Base-by-base conservation (phyloP, 2,329 filamentous ascomycete genomes). In the Ceratocystis lukuohia region DNA sequence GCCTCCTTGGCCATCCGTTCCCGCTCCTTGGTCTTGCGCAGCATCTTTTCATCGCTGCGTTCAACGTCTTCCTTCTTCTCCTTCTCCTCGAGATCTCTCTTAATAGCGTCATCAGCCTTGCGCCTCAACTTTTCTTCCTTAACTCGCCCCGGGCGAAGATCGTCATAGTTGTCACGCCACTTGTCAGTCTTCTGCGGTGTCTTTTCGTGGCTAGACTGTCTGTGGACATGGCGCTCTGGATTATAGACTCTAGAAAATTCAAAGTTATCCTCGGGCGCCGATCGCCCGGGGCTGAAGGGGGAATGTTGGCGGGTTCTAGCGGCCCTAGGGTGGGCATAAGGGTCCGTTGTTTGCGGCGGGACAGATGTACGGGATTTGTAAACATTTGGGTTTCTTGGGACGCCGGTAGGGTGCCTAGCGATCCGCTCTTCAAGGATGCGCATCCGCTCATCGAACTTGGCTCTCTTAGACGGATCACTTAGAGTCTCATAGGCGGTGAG, bases 401-500 rank as follows among this genome's bases (percentile, higher is more conserved):
- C 20, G n/a, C 20, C 37, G 10, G 8, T 4, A 4, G 74, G 5
- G 76, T 76, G 0, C 67, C 78, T 78, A 68, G 76, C 71, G 71
- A 79, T 77, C 69, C 74, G 74, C 71, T 77, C 75, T 64, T 72
- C 71, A 69, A 77, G 72, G 82, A 56, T 50, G 8, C 62, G 66
- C 69, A 88, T 80, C 73, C 87, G 82, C 64, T 91, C 85, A 76
- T 97, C 91, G 75, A 96, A 96, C 70, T 86, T 85, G 67, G 79
- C 76, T 68, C 90, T 81, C 73, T 87, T 84, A 5, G 78, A 80
- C 33, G 93, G 88, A 73, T 96, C 87, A 72, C 85, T 89, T 68
- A 99, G 83, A 37, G 94, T 80, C 76, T 97, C 94, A 76, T 96
- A 99, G 63, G 94, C 92, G 71, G 92, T 85, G 75, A 96, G 92